Percentiles rank a stretch among this genome's conserved stretches.
Conservation (phyloP, 2,329 filamentous ascomycete species). For the Emergomyces orientalis region DNA sequence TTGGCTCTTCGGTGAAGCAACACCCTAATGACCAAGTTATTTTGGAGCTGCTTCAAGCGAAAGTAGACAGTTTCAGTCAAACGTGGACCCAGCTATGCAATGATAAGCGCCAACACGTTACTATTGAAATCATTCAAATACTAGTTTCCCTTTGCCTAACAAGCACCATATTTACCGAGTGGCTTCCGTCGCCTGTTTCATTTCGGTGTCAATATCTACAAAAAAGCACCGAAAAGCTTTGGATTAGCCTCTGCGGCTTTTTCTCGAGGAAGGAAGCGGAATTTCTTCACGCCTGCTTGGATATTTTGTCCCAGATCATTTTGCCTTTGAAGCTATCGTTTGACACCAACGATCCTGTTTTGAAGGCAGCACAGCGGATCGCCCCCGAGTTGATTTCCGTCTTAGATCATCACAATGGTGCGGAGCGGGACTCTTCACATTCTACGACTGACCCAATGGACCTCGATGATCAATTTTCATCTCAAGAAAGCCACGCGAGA, state of each 20-base stretch:
- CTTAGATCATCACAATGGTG: conserved; percentile 24
- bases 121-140: conserved; percentile 42
- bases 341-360: conserved; percentile 17
- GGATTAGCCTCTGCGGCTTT: conserved; percentile 29
- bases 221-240: conserved; percentile 24
- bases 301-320: conserved; percentile 29
- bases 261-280: conserved; percentile 22
- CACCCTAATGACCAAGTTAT: conserved; percentile 31
- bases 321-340: conserved; percentile 17
- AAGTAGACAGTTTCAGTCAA: conserved; percentile 38
- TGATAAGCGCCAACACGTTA: conserved; percentile 39
- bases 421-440: conserved; percentile 15
- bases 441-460: conserved; percentile 34
- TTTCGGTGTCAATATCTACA: conserved; percentile 25
- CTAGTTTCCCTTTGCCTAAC: conserved; percentile 42
- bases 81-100: conserved; percentile 36
- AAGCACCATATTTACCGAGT: conserved; percentile 30
- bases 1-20: conserved; percentile 22
- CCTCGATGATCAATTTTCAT: conserved; percentile 31
- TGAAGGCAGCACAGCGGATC: conserved; percentile 21
- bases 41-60: conserved; percentile 39
- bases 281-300: conserved; percentile 26
- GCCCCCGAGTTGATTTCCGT: conserved; percentile 23
- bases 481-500: conserved; percentile 19
- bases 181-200: conserved; percentile 24